A percentile compares a stretch with the other conserved stretches of the same genome.
Evolutionary conservation across 805 yeast genomes (phyloP).

Genomic region (Candida sithepensis): DNA sequence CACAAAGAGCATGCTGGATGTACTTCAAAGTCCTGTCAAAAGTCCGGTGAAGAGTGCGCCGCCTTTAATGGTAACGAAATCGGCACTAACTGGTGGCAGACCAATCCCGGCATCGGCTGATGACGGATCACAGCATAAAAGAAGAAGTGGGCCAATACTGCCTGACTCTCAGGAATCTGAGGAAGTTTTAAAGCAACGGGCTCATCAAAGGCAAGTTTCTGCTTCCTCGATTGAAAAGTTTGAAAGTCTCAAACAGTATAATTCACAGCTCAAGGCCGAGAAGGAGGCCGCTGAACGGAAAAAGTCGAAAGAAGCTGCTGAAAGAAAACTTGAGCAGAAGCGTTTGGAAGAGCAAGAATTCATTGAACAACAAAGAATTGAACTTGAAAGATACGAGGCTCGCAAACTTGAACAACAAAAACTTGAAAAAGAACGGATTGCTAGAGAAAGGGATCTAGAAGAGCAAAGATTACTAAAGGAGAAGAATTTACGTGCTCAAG

Average conservation of each 20-base stretch:
- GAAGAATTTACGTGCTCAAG: background rate
- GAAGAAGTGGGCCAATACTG: background rate
- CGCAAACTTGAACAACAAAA: background rate
- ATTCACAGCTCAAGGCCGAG: background rate
- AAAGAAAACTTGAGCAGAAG: conserved; percentile 3
- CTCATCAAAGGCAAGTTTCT: conserved; percentile 4
- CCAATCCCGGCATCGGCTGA: background rate
- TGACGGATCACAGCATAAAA: background rate
- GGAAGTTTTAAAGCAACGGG: background rate
- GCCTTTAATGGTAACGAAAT: background rate
- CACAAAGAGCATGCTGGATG: background rate
- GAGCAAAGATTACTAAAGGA: conserved; percentile 1
- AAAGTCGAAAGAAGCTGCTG: background rate
- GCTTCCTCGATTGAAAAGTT: conserved; percentile 7
- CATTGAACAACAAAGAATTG: conserved; percentile 1
- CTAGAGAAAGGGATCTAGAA: conserved; percentile 6
- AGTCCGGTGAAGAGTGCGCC: background rate
- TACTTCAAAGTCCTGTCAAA: background rate
- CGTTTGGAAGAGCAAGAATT: conserved; percentile 2
- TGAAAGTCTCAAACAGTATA: conserved; percentile 1
- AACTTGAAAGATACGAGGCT: background rate
- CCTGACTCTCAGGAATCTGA: conserved; percentile 2
- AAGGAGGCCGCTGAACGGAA: conserved; percentile 3
- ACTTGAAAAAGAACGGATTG: conserved; percentile 1
- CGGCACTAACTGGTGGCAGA: background rate